Percentiles rank a stretch among this genome's conserved stretches.
Conservation (phyloP, 1,139 yeast genomes). For the Scheffersomyces insectosa region DNA sequence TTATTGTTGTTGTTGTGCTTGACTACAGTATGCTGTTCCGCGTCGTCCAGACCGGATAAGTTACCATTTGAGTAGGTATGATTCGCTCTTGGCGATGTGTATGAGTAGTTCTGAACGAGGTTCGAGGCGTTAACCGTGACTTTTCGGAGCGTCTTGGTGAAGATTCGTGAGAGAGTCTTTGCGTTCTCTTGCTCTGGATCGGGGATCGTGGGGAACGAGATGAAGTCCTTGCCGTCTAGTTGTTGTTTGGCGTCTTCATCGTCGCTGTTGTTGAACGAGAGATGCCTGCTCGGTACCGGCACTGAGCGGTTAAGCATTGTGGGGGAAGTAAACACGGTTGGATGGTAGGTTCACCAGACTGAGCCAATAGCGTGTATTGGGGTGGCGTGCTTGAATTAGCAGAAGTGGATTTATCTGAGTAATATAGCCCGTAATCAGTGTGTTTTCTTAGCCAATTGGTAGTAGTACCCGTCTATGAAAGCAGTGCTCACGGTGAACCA, state of each 20-base stretch:
- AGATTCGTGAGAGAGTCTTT: constrained; percentile 32
- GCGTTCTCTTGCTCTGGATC: constrained; percentile 42
- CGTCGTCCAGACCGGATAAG: background rate
- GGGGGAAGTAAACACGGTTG: no score
- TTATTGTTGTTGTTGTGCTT: no score
- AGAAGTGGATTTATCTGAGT: no score
- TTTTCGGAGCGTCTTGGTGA: constrained; percentile 43
- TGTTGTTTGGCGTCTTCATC: constrained; percentile 16
- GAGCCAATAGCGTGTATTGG: no score
- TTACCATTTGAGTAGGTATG: background rate
- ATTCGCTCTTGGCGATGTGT: constrained; percentile 8
- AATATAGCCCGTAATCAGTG: no score
- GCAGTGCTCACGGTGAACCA: no score
- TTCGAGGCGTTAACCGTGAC: constrained; percentile 48
- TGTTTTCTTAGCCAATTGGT: no score
- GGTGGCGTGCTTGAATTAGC: no score
- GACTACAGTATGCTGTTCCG: background rate
- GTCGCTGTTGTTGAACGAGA: constrained; percentile 14
- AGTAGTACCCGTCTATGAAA: no score
- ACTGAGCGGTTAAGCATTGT: no score
- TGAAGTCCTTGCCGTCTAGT: constrained; percentile 25
- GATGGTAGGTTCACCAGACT: no score
- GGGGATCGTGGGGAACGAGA: constrained; percentile 47
- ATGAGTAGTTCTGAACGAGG: constrained; percentile 35
- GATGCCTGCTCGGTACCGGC: background rate